Conservation (phyloP, 1,284 basidiomycete genomes). For the Ceratobasidium sp. region DNA sequence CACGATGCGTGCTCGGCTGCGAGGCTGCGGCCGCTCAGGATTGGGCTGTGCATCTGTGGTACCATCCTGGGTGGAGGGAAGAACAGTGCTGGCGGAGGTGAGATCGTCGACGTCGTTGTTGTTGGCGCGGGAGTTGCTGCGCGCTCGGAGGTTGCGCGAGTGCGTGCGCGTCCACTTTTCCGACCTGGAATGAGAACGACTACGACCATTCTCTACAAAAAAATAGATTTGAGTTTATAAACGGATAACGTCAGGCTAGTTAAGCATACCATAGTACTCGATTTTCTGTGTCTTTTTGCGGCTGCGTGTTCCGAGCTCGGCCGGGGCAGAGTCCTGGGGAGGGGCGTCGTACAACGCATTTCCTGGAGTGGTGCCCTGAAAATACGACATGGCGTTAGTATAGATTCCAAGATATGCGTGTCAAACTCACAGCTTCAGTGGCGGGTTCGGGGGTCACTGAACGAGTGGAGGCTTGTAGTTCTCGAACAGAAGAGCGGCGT, state of each 20-base stretch:
- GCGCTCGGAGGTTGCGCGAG: neutral
- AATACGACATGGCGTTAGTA: too few species aligned
- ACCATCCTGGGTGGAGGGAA: neutral
- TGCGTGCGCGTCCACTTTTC: neutral
- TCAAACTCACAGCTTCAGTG: neutral
- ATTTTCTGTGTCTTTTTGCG: neutral
- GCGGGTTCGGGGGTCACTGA: neutral
- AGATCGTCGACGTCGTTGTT: too few species aligned
- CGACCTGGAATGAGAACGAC: slow-evolving; percentile 4
- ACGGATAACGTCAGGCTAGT: too few species aligned
- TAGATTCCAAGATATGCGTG: too few species aligned
- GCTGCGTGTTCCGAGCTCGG: neutral
- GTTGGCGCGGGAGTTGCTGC: too few species aligned
- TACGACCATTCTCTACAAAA: neutral
- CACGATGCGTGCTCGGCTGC: neutral
- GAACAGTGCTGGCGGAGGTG: neutral
- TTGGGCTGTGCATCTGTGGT: neutral
- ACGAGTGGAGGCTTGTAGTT: neutral
- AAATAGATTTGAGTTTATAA: neutral
- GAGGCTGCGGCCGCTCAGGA: too few species aligned
- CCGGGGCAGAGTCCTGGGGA: neutral
- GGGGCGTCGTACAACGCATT: neutral
- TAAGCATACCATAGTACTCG: neutral
- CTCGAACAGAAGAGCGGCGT: neutral
- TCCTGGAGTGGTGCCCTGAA: neutral